These are phyloP conservation scores for Fusarium gaditjirri DNA, from an alignment of 2,329 filamentous ascomycete species.

Conservation along the genomic window DNA sequence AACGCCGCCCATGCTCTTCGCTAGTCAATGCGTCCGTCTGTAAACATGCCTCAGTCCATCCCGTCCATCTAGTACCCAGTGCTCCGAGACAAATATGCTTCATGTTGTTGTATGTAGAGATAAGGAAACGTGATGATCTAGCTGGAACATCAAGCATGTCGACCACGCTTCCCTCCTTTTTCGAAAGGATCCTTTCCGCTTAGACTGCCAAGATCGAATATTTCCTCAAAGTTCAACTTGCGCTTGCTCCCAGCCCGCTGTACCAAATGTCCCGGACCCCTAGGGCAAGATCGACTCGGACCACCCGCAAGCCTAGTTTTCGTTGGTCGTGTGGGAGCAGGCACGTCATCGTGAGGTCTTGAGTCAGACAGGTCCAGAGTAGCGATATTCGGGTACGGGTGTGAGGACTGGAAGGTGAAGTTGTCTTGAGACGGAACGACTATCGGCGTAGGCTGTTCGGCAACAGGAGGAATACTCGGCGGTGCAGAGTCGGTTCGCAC, in stretches of 20 bases:
- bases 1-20: conserved; percentile 53
- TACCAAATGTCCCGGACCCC: conserved; percentile 60
- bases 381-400: conserved; percentile 69
- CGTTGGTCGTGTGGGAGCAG: conserved; percentile 43
- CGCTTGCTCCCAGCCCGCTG: conserved; percentile 77
- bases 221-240: conserved; percentile 77
- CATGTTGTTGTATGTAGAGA: conserved; percentile 19
- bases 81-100: conserved; percentile 33
- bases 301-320: conserved; percentile 45
- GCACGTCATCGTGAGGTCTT: conserved; percentile 53
- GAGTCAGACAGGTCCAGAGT: conserved; percentile 69
- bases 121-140: conserved; percentile 1
- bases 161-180: conserved; percentile 60
- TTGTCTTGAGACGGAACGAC: conserved; percentile 66
- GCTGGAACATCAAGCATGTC: conserved; percentile 53
- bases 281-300: conserved; percentile 40
- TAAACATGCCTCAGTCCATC: conserved; percentile 47
- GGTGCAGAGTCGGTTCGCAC: conserved; percentile 43
- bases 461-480: conserved; percentile 41
- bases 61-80: conserved; percentile 43
- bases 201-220: conserved; percentile 74
- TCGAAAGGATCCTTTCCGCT: conserved; percentile 70
- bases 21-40: conserved; percentile 50
- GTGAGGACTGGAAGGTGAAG: conserved; percentile 76
- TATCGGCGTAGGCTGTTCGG: conserved; percentile 52